Conservation (phyloP, 306 rosid species). For the Acacia melanoxylon region DNA sequence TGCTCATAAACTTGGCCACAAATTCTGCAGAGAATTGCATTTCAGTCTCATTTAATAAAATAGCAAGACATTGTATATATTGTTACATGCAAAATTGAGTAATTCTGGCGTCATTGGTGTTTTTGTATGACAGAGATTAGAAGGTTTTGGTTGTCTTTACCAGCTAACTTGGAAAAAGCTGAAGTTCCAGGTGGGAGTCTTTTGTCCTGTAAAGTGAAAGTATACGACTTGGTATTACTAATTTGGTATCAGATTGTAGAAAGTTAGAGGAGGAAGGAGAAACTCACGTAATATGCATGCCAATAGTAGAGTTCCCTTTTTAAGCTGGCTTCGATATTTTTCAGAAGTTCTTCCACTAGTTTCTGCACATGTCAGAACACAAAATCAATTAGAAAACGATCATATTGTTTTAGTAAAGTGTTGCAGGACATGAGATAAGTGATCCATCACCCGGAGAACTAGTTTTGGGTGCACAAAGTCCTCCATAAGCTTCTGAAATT, state of each 20-base stretch:
- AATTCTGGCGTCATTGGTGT: not conserved
- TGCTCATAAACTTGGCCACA: conserved; percentile 87
- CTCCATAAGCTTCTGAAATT: conserved; percentile 73
- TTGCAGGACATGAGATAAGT: not conserved
- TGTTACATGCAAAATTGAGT: not conserved
- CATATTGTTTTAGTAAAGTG: conserved; percentile 9
- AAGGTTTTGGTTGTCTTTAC: conserved; percentile 29
- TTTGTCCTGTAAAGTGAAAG: conserved; percentile 52
- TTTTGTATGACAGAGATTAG: not conserved
- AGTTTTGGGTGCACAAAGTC: conserved; percentile 80
- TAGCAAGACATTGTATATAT: not conserved
- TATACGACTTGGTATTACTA: conserved; percentile 14
- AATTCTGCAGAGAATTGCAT: conserved; percentile 61
- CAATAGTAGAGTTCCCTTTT: conserved; percentile 81
- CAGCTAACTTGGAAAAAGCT: conserved; percentile 80
- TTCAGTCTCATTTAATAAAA: not conserved
- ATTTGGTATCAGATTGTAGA: not conserved
- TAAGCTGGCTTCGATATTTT: conserved; percentile 45
- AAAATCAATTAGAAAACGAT: conserved; percentile 1
- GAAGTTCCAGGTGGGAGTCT: conserved; percentile 76
- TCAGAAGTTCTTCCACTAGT: conserved; percentile 73
- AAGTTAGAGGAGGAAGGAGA: not conserved
- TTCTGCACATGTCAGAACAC: conserved; percentile 55
- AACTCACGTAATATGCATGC: conserved; percentile 89
- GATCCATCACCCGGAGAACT: conserved; percentile 65